Base-by-base conservation (phyloP, 352 stramenopile species). In the Phytophthora uliginosa region DNA sequence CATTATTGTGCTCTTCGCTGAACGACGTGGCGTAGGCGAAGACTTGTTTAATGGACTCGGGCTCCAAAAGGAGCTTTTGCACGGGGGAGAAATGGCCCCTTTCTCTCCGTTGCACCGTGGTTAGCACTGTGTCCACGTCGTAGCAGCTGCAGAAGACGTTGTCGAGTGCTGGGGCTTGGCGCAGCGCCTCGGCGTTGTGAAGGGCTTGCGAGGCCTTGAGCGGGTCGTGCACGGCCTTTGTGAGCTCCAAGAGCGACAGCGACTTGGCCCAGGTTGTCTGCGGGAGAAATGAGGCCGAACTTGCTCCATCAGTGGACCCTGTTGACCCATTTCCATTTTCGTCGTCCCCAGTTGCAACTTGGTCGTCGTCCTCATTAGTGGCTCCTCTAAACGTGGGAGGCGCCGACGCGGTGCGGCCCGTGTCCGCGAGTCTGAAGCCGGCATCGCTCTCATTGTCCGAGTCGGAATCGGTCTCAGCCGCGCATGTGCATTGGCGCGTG, bases 61-160 rank as follows among this genome's bases (percentile, higher is more conserved):
- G 72, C 59, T 86, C 79, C 17, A 95, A 71, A n/a, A 95, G 73
- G 63, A 86, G 81, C 59, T 81, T 72, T 68, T 95, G 88, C 9
- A 95, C 61, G 24, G 88, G 88, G 8, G 88, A 93, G 60, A 93
- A 87, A 1, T 69, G 77, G 6, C 67, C 71, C n/a, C 75, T 70
- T 50, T 94, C 85, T 66, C 84, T 77, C 5, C 84, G 78, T 60
- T 91, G 85, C 34, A 94, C 74, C 2, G 85, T 83, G 10, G 75
- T 59, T 4, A 93, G 66, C 60, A 95, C 84, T 1, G 83, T 95
- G 34, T 93, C 85, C 10, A 83, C 74, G 51, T 93, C 85, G 69
- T 95, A 95, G 66, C 84, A 93, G 12, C 79, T 79, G 63, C 88
- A 95, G 63, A 95, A 95, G 24, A 95, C 80, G 60, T 93, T 95